These are phyloP conservation scores for Amylocystis lapponica DNA, from an alignment of 768 basidiomycete species.

Conservation along the genomic window DNA sequence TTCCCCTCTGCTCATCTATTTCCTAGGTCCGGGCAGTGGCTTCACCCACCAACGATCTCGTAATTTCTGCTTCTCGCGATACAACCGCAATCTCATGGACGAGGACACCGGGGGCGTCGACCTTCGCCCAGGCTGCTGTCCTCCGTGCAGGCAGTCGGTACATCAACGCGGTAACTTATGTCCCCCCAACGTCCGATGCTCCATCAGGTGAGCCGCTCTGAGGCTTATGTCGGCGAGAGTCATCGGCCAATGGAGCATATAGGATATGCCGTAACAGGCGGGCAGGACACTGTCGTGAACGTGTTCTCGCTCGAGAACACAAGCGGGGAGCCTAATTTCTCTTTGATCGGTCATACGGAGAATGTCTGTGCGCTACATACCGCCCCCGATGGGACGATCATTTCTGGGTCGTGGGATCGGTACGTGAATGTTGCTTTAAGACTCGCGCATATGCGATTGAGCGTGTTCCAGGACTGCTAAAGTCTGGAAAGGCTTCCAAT, in stretches of 20 bases:
- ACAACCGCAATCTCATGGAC: slow-evolving; percentile 86
- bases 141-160: slow-evolving; percentile 65
- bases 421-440: slow-evolving; percentile 31
- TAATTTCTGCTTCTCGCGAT: slow-evolving; percentile 91
- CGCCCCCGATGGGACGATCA: slow-evolving; percentile 63
- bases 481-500: slow-evolving; percentile 81
- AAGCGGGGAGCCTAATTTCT: slow-evolving; percentile 71
- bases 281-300: slow-evolving; percentile 86
- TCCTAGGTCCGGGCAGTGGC: slow-evolving; percentile 76
- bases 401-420: slow-evolving; percentile 98
- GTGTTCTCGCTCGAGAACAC: slow-evolving; percentile 61
- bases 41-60: slow-evolving; percentile 67
- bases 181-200: slow-evolving; percentile 61
- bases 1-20: slow-evolving; percentile 17
- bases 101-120: slow-evolving; percentile 38
- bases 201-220: slow-evolving; percentile 54
- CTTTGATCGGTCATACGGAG: slow-evolving; percentile 81
- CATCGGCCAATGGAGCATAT: slow-evolving; percentile 1
- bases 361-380: slow-evolving; percentile 87
- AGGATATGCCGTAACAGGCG: slow-evolving; percentile 82
- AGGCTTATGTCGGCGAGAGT: slow-evolving; percentile 4
- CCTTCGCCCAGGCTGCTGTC: slow-evolving; percentile 50
- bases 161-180: slow-evolving; percentile 78
- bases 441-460: not conserved
- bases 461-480: slow-evolving; percentile 83